Base-by-base conservation (phyloP, 768 basidiomycete species). In the Serendipita sp. region DNA sequence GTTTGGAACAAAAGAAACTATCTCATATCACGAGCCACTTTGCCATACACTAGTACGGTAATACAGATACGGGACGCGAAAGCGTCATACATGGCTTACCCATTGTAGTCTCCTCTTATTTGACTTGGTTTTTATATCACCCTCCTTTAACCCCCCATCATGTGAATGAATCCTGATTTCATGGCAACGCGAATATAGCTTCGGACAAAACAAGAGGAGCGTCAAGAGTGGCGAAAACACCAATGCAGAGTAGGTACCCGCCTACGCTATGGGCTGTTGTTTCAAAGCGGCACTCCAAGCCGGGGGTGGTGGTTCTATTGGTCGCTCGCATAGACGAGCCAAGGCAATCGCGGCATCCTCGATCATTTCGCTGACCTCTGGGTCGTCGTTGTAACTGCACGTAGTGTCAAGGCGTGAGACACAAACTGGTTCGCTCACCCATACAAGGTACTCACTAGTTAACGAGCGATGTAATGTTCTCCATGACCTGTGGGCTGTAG, bases 121-220 rank as follows among this genome's bases (percentile, higher is more conserved):
- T n/a, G 1, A 9, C 31, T 58, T 58, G 53, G 53, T 58, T 58
- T 58, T 58, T 58, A 58, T 58, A 58, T 58, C 53, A 58, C 53
- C n/a, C 53, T 58, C 53, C 17, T 58, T 58, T n/a, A 22, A 22
- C 20, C n/a, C 17, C 45, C 20, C 7, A n/a, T 48, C 45, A 9
- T 17, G 9, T 42, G 11, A 11, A 20, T 42, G 13, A 11, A 42
- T 42, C 20, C 11, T 20, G 20, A 42, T 42, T 20, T 20, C 11
- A 42, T 11, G 13, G 42, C 11, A 11, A 42, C 42, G 11, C 42
- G 13, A 42, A 42, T 11, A 42, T 11, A 11, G 42, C 42, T 42
- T 11, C 20, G 42, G 11, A 14, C 7, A 7, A 7, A 38, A 38
- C 34, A 38, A 38, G 34, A 38, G 34, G 34, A 7, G 34, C 34